Base-by-base conservation (phyloP, 1,284 basidiomycete genomes). In the Ceratobasidium sp. region DNA sequence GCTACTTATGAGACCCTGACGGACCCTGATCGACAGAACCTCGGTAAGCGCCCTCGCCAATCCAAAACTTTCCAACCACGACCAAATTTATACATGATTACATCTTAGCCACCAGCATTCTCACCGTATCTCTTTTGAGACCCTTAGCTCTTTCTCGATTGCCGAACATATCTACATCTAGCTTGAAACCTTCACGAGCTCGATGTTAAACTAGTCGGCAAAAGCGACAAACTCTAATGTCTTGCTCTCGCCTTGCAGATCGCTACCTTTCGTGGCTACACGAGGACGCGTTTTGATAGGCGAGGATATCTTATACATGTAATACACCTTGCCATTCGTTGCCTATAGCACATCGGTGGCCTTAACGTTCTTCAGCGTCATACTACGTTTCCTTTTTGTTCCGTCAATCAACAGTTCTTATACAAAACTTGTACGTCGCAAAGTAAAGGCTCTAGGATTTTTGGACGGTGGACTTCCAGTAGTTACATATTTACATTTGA, bases 151-250 rank as follows among this genome's bases (percentile, higher is more conserved):
- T 26, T 20, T 64, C 23, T n/a, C 42, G 33, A 33, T 46, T 38
- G 70, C 74, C 74, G 74, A 76, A 76, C 74, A 57, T 76, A 76
- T 76, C 74, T 76, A 76, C 74, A 64, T 54, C 52, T 17, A 59
- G 64, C 54, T 59, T 44, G 40, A 50, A 1, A 46, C 9, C 56
- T 15, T 46, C 26, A 65, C 54, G 46, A 50, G 54, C 54, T 66
- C 54, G 62, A 54, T 66, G 74, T 76, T 76, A 76, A 76, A 76
- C 74, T 76, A 76, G 74, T 76, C 74, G 74, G 74, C 74, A n/a
- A 76, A 23, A 76, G 33, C 28, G 52, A 76, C 50, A 54, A 44
- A 20, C 48, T 54, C 23, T 50, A 52, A 15, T 26, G 62, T 62
- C 46, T 59, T 54, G 54, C 64, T 59, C 67, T 66, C 74, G 74